These are phyloP conservation scores for Hammondia hammondi DNA, from an alignment of 169 alveolate genomes.

Conservation along the genomic window DNA sequence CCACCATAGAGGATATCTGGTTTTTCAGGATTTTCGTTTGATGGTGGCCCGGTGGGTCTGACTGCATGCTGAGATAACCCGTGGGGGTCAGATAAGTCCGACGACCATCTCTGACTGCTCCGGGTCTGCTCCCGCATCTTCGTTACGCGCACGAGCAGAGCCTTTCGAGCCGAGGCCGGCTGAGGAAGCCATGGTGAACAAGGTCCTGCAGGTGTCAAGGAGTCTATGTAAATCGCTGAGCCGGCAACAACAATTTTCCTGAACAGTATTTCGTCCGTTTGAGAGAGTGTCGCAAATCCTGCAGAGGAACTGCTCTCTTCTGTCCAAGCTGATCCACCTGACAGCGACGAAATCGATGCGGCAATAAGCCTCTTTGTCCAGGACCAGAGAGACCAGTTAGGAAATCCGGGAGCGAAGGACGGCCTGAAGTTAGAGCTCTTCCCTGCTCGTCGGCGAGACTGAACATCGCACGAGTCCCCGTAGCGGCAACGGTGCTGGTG, in stretches of 20 bases:
- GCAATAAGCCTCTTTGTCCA: not conserved
- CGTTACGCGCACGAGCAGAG: not conserved
- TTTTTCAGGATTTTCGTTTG: no score
- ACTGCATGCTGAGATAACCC: no score
- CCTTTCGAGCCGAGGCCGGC: constrained; percentile 9
- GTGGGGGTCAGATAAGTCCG: not conserved
- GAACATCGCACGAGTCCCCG: constrained; percentile 2
- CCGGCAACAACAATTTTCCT: constrained; percentile 25
- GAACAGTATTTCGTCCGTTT: not conserved
- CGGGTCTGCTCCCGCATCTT: not conserved
- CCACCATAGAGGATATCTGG: no score
- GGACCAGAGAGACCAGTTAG: not conserved
- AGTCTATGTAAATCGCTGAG: constrained; percentile 24
- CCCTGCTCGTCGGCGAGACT: not conserved
- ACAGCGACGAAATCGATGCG: not conserved
- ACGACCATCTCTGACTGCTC: not conserved
- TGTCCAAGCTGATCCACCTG: not conserved
- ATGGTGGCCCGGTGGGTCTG: no score
- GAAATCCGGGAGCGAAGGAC: not conserved
- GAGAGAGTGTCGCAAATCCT: not conserved
- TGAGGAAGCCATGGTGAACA: constrained; percentile 46
- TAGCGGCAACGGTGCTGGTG: not conserved
- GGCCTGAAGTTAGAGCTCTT: not conserved
- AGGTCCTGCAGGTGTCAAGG: constrained; percentile 10
- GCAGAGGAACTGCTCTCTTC: no score